Percentiles rank a stretch among this genome's conserved stretches.
Conservation (phyloP, 2,329 filamentous ascomycete genomes). For the Colletotrichum cordylinicola region DNA sequence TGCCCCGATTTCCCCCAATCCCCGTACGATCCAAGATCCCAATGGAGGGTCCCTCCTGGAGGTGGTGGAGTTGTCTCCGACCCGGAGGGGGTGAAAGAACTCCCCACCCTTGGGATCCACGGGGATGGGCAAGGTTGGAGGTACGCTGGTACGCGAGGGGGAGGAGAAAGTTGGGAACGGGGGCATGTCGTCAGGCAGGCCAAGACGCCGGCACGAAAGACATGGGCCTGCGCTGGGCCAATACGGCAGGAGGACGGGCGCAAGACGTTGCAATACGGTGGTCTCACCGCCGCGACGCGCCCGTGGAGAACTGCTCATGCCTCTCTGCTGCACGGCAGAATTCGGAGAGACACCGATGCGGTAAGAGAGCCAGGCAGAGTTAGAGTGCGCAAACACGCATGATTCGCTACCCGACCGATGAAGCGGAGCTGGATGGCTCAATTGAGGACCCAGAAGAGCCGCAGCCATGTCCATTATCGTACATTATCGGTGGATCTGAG, state of each 20-base stretch:
- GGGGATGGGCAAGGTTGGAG: not conserved
- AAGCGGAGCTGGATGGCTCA: not conserved
- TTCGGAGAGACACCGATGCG: constrained; percentile 14
- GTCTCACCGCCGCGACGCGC: constrained; percentile 16
- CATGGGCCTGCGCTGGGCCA: not conserved
- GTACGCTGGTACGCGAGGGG: not conserved
- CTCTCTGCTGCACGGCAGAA: constrained; percentile 14
- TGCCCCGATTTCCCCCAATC: constrained; percentile 21
- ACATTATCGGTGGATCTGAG: constrained; percentile 13
- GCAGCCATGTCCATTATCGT: constrained; percentile 7
- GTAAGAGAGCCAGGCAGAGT: not conserved
- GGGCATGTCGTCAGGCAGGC: constrained; percentile 14
- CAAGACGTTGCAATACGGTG: not conserved
- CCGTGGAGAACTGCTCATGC: constrained; percentile 3
- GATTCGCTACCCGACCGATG: not conserved
- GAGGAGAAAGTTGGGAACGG: not conserved
- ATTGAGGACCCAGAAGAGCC: constrained; percentile 4
- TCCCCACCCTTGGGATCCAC: constrained; percentile 3
- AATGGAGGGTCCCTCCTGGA: constrained; percentile 6
- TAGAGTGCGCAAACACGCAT: not conserved
- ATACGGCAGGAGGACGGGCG: constrained; percentile 7
- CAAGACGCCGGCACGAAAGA: constrained; percentile 1
- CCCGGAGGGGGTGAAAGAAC: not conserved
- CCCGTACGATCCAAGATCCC: constrained; percentile 22
- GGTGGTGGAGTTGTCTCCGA: not conserved